Evolutionary conservation across 192 early-diverging fungal genomes (phyloP).

Genomic region (Nowakowskiella sp.): DNA sequence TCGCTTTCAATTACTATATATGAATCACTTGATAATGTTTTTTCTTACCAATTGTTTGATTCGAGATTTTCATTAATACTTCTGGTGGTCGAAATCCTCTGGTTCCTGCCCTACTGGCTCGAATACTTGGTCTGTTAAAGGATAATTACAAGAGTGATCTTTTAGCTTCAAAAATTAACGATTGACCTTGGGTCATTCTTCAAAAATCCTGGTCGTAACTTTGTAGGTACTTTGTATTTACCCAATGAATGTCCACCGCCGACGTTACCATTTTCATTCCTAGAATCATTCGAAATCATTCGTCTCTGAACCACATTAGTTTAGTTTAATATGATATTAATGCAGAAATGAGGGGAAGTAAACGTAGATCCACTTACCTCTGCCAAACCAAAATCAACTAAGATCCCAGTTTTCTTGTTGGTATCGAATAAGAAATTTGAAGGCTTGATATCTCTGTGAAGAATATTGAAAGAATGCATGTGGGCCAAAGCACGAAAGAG

Average conservation of each 20-base stretch:
- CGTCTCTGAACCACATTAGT: too few relatives aligned
- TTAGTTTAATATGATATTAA: too few relatives aligned
- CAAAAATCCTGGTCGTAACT: conserved; percentile 39
- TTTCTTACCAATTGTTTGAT: conserved; percentile 72
- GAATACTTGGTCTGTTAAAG: conserved; percentile 47
- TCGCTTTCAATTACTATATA: background rate
- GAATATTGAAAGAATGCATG: conserved; percentile 60
- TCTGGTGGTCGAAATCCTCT: conserved; percentile 91
- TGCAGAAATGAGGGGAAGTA: conserved; percentile 1
- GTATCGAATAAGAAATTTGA: conserved; percentile 87
- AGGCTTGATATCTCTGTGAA: conserved; percentile 93
- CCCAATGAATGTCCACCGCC: background rate
- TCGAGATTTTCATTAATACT: conserved; percentile 68
- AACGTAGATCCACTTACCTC: conserved; percentile 31
- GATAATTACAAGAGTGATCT: background rate
- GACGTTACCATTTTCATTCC: too few relatives aligned
- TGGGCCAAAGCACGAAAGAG: conserved; percentile 64
- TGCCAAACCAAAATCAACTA: conserved; percentile 92
- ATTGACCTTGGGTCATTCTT: conserved; percentile 48
- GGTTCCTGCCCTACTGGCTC: conserved; percentile 84
- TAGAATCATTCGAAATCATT: conserved; percentile 1
- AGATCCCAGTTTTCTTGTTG: conserved; percentile 58
- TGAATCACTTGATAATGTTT: too few relatives aligned
- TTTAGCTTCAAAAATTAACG: background rate
- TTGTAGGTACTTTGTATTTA: background rate